phyloP scores from a whole-genome alignment of 75 land plant species.

The Gnetum montanum region DNA sequence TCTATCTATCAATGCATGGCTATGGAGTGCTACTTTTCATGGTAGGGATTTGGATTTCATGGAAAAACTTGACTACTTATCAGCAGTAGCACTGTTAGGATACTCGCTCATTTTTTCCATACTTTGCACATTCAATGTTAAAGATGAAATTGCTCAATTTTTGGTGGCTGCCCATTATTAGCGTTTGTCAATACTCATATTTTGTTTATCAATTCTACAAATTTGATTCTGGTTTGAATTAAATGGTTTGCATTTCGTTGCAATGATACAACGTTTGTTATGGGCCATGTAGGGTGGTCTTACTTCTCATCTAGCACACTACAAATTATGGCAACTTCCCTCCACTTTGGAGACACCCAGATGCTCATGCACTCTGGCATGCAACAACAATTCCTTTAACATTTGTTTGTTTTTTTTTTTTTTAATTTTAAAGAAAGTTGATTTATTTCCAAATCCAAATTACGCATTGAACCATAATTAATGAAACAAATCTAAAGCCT shows the following conservation, averaged over 20 bases:
- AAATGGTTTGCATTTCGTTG: slow-evolving; percentile 68
- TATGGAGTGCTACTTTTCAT: slow-evolving; percentile 93
- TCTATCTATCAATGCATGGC: slow-evolving; percentile 80
- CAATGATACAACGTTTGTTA: slow-evolving; percentile 43
- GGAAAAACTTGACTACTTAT: slow-evolving; percentile 81
- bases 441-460: no score
- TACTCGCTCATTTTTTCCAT: slow-evolving; percentile 68
- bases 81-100: slow-evolving; percentile 76
- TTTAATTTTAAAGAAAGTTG: no score
- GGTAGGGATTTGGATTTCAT: slow-evolving; percentile 69
- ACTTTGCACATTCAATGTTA: slow-evolving; percentile 55
- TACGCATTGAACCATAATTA: no score
- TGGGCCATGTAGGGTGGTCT: slow-evolving; percentile 82
- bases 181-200: slow-evolving; percentile 90
- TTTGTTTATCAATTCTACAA: slow-evolving; percentile 78
- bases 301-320: slow-evolving; percentile 62
- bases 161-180: slow-evolving; percentile 82
- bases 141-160: slow-evolving; percentile 77
- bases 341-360: slow-evolving; percentile 64
- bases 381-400: slow-evolving; percentile 71
- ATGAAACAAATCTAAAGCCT: no score
- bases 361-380: slow-evolving; percentile 92
- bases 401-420: no score
- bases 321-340: slow-evolving; percentile 90
- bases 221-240: slow-evolving; percentile 88